phyloP scores from a whole-genome alignment of 208 protist species.

The Endotrypanum monterogeii region DNA sequence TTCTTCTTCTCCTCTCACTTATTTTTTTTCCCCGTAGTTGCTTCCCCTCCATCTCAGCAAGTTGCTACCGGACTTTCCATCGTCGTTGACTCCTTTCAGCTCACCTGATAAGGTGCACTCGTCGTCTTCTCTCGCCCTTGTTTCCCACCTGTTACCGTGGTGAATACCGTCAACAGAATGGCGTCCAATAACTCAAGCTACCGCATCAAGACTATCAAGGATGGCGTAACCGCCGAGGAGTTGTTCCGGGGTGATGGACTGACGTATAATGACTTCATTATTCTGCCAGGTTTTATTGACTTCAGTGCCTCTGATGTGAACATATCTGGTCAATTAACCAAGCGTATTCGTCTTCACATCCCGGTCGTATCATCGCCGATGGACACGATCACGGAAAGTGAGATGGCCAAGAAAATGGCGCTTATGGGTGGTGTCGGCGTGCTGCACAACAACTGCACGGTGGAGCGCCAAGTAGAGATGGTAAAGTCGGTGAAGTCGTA shows the following conservation, averaged over 20 bases:
- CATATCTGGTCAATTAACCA: slow-evolving; percentile 81
- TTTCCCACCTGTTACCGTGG: neutral
- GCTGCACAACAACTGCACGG: slow-evolving; percentile 95
- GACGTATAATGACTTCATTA: slow-evolving; percentile 95
- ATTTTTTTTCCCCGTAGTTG: slow-evolving; percentile 16
- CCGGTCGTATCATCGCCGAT: slow-evolving; percentile 95
- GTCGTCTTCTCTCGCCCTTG: neutral
- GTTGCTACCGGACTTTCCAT: slow-evolving; percentile 2
- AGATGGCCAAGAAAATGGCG: slow-evolving; percentile 91
- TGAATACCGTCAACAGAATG: slow-evolving; percentile 10
- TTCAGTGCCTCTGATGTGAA: slow-evolving; percentile 90
- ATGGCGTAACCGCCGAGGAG: slow-evolving; percentile 86
- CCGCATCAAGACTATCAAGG: slow-evolving; percentile 76
- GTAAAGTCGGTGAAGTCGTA: slow-evolving; percentile 95
- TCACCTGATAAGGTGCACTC: neutral
- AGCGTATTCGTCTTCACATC: slow-evolving; percentile 92
- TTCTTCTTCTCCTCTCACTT: slow-evolving; percentile 12
- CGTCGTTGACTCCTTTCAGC: neutral
- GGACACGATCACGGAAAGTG: slow-evolving; percentile 96
- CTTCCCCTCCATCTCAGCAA: neutral
- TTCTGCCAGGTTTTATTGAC: slow-evolving; percentile 95
- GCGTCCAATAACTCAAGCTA: slow-evolving; percentile 47
- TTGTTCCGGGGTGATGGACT: slow-evolving; percentile 86
- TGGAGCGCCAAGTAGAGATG: slow-evolving; percentile 91
- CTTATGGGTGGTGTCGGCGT: slow-evolving; percentile 96